Percentiles rank a stretch among this genome's conserved stretches.
Conservation (phyloP, 108 stramenopile species). For the Cyclotella distinguenda region DNA sequence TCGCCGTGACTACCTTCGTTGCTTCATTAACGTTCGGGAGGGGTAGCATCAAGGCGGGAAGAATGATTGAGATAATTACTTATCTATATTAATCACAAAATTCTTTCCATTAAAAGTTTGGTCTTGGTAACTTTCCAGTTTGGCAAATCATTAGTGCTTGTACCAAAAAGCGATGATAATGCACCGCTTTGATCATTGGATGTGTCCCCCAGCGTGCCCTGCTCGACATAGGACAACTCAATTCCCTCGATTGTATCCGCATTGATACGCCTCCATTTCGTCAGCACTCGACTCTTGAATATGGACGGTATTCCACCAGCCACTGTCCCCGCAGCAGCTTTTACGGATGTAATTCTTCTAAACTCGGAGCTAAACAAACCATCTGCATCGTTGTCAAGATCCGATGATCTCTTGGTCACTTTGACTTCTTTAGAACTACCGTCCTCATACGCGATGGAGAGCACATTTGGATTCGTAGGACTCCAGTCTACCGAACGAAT, state of each 20-base stretch:
- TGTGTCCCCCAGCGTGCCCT: conserved; percentile 39
- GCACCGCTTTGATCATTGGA: conserved; percentile 8
- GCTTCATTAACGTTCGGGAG: too few relatives aligned
- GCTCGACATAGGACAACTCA: conserved; percentile 69
- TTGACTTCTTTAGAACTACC: conserved; percentile 74
- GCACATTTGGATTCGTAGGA: conserved; percentile 70
- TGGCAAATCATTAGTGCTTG: conserved; percentile 34
- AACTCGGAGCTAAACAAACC: conserved; percentile 68
- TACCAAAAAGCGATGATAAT: conserved; percentile 24
- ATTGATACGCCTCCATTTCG: conserved; percentile 69
- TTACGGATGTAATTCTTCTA: conserved; percentile 60
- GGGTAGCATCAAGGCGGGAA: not conserved
- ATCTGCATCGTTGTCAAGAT: conserved; percentile 40
- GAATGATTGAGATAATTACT: too few relatives aligned
- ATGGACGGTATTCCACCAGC: conserved; percentile 62
- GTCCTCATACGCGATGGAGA: conserved; percentile 46
- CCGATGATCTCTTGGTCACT: conserved; percentile 76
- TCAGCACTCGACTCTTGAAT: conserved; percentile 64
- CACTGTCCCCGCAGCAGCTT: conserved; percentile 10
- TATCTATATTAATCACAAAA: too few relatives aligned
- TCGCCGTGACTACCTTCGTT: conserved; percentile 3
- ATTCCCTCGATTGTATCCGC: conserved; percentile 59
- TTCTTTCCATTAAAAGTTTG: conserved; percentile 41
- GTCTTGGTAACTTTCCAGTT: conserved; percentile 48
- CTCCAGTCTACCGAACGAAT: conserved; percentile 60